These are phyloP conservation scores for Suillus weaverae DNA, from an alignment of 768 basidiomycete genomes.

Conservation along the genomic window DNA sequence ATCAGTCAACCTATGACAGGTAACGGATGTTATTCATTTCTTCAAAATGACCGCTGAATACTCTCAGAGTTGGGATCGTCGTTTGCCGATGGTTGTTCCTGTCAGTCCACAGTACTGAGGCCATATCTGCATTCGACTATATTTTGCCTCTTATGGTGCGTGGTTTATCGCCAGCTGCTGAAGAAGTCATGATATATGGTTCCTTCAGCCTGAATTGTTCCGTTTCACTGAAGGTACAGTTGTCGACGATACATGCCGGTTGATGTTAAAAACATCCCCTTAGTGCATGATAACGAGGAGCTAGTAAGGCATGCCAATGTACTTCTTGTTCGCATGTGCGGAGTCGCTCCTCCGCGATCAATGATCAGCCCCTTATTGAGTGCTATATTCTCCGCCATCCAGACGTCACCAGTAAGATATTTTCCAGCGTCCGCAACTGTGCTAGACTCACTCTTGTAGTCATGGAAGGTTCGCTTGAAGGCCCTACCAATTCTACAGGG, in stretches of 20 bases:
- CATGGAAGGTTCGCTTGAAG: slow-evolving; percentile 86
- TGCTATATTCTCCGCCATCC: slow-evolving; percentile 74
- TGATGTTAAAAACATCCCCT: slow-evolving; percentile 3
- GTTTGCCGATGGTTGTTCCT: slow-evolving; percentile 80
- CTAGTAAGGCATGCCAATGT: slow-evolving; percentile 62
- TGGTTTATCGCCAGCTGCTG: slow-evolving; percentile 12
- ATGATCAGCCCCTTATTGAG: slow-evolving; percentile 70
- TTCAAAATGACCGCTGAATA: not conserved
- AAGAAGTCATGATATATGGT: slow-evolving; percentile 8
- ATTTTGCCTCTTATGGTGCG: slow-evolving; percentile 78
- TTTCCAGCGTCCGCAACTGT: not conserved
- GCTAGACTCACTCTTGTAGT: slow-evolving; percentile 42
- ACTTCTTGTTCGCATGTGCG: slow-evolving; percentile 82
- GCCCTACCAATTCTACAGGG: slow-evolving; percentile 84
- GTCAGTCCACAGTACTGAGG: slow-evolving; percentile 73
- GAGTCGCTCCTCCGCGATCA: slow-evolving; percentile 72
- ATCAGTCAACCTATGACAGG: slow-evolving; percentile 86
- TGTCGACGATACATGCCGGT: not conserved
- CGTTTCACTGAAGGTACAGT: slow-evolving; percentile 66
- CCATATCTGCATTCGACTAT: slow-evolving; percentile 76
- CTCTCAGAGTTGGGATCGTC: slow-evolving; percentile 55
- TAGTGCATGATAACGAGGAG: slow-evolving; percentile 76
- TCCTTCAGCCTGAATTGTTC: slow-evolving; percentile 67
- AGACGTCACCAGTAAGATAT: slow-evolving; percentile 63
- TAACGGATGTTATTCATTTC: slow-evolving; percentile 27